Evolutionary conservation across 306 rosid genomes (phyloP).

Genomic region (Benincasa hispida): DNA sequence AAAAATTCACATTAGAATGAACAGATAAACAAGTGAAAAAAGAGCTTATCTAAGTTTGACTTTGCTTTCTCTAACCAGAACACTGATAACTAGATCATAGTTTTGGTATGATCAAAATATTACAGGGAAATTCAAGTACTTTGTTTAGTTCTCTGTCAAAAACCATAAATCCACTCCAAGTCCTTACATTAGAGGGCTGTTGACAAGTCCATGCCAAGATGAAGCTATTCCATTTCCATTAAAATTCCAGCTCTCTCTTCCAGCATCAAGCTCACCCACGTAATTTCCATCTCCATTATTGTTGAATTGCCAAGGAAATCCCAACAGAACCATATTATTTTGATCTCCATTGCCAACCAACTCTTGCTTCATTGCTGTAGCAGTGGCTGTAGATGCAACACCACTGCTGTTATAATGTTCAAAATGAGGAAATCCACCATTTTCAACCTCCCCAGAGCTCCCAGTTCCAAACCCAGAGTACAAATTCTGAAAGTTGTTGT

Average conservation of each 20-base stretch:
- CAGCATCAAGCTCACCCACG: slow-evolving; percentile 46
- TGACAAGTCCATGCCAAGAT: slow-evolving; percentile 86
- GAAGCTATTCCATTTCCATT: slow-evolving; percentile 40
- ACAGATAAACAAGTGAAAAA: slow-evolving; percentile 1
- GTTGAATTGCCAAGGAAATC: slow-evolving; percentile 72
- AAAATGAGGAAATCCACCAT: slow-evolving; percentile 32
- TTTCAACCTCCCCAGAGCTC: slow-evolving; percentile 41
- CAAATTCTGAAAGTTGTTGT: slow-evolving; percentile 24
- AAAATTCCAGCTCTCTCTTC: slow-evolving; percentile 65
- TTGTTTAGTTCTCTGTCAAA: neutral
- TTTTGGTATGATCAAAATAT: neutral
- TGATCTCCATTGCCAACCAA: slow-evolving; percentile 27
- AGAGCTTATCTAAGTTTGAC: neutral
- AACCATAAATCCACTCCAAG: neutral
- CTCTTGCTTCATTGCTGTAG: slow-evolving; percentile 81
- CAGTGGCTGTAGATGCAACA: slow-evolving; percentile 46
- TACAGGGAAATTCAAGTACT: slow-evolving; percentile 3
- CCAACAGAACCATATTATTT: slow-evolving; percentile 53
- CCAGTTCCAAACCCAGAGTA: slow-evolving; percentile 51
- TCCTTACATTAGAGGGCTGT: slow-evolving; percentile 69
- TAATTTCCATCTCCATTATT: slow-evolving; percentile 32
- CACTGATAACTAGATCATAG: neutral
- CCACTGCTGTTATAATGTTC: slow-evolving; percentile 33
- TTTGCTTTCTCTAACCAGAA: slow-evolving; percentile 3
- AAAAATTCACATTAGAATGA: neutral